Evolutionary conservation across 1,284 basidiomycete species (phyloP), one percentile per base, ranked within the genome.

Genomic region (Puccinia novopanici): DNA sequence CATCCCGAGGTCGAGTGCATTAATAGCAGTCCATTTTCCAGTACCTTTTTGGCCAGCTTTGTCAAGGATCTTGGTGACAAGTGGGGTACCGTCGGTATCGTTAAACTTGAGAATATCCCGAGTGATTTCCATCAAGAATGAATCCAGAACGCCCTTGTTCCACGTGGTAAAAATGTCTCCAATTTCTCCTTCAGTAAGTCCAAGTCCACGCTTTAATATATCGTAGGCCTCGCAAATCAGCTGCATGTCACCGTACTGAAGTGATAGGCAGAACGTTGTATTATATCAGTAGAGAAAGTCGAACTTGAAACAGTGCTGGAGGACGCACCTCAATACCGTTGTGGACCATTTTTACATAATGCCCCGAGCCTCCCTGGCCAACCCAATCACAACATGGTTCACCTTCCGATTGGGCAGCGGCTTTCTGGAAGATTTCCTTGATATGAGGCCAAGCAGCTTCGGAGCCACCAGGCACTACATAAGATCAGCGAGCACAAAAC

Each of bases 311-410:
- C 82, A 84, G 81, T 72, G 77, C 83, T 79, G 13, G 67, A 37
- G 57, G 45, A 27, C 63, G 37, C 24, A 72, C 78, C 63, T 67
- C 81, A 82, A 87, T 88, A 91, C 93, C 95, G 85, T 98, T 98
- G 90, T 98, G 97, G 82, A 99, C 97, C 96, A 98, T 95, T 90
- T 97, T 98, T 86, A 95, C 93, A 86, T 95, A 96, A 89, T 95
- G 94, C 68, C 94, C 93, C 63, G 95, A 90, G 84, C 96, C 97
- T 82, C 91, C 92, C 87, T 94, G 92, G 80, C 97, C 97, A 86
- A 99, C 95, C 97, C 97, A 99, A 89, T 99, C 97, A 87, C 96
- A 98, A 90, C 97, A 99, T 73, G 97, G 95, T 86, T 95, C 93
- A 83, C 94, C 94, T 81, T 95, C 90, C 83, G 93, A 94, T 87